Percentiles rank a stretch among this genome's conserved stretches.
Conservation (phyloP, 2,329 filamentous ascomycete species). For the Colletotrichum echinochloae region DNA sequence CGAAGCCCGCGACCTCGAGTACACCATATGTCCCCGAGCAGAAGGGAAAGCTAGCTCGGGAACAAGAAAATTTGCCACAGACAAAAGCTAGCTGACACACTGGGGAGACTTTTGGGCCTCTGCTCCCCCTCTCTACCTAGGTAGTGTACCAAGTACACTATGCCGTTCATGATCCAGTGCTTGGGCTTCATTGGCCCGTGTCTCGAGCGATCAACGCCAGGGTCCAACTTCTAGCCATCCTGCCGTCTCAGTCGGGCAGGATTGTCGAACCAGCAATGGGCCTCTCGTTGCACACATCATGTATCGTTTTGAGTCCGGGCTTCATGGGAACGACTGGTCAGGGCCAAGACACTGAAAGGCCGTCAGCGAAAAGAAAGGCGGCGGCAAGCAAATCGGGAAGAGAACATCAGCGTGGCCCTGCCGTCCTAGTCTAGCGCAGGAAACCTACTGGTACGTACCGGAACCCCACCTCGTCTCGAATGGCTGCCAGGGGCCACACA, state of each 20-base stretch:
- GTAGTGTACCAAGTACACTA: rapidly evolving
- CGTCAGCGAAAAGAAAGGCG: not conserved
- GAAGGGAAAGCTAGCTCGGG: not conserved
- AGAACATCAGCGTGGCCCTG: conserved; percentile 3
- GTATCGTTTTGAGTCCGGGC: not conserved
- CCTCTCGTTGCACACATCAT: conserved; percentile 3
- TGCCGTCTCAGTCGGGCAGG: not conserved
- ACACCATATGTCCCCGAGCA: not conserved
- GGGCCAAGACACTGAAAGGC: not conserved
- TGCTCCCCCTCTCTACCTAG: not conserved
- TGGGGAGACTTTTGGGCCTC: not conserved
- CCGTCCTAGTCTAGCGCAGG: conserved; percentile 7
- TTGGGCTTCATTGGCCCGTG: conserved; percentile 19
- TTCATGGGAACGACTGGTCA: not conserved
- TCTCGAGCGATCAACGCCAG: conserved; percentile 24
- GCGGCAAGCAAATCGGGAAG: not conserved
- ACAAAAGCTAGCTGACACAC: not conserved
- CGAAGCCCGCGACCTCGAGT: not conserved
- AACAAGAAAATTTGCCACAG: not conserved
- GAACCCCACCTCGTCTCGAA: conserved; percentile 9
- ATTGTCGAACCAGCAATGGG: not conserved
- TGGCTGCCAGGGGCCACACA: conserved; percentile 30
- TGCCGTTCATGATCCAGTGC: not conserved
- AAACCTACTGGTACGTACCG: conserved; percentile 1
- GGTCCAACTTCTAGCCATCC: conserved; percentile 15